Percentiles rank a stretch among this genome's conserved stretches.
phyloP scores from a whole-genome alignment of 176 grass and related monocot genomes.

The Oryza coarctata region DNA sequence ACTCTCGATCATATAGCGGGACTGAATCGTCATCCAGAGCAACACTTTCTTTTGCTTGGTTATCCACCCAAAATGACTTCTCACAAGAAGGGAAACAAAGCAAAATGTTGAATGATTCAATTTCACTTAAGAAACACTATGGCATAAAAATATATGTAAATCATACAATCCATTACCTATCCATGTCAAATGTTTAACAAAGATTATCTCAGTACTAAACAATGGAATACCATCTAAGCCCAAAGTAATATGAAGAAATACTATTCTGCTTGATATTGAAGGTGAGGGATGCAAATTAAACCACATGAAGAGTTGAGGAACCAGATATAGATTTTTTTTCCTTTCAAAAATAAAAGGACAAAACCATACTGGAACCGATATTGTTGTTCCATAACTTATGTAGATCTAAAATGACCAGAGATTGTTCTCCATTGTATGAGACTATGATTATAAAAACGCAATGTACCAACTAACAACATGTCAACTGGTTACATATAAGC shows the following conservation, averaged over 20 bases:
- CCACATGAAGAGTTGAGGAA: not conserved
- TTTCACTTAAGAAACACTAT: slow-evolving; percentile 26
- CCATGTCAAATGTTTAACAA: not conserved
- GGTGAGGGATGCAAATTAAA: not conserved
- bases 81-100: slow-evolving; percentile 26
- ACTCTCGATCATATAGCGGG: slow-evolving; percentile 84
- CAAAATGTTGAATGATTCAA: slow-evolving; percentile 13
- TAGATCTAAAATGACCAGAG: not conserved
- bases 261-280: not conserved
- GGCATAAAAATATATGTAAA: not conserved
- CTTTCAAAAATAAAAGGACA: not conserved
- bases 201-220: slow-evolving; percentile 14
- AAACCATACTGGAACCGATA: not conserved
- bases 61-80: slow-evolving; percentile 95
- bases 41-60: slow-evolving; percentile 65
- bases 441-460: too few species aligned
- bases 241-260: not conserved
- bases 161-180: not conserved
- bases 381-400: not conserved
- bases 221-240: not conserved
- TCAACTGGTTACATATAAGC: too few species aligned
- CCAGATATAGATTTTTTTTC: not conserved
- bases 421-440: not conserved
- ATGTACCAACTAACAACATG: too few species aligned
- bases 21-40: slow-evolving; percentile 55